Conservation (phyloP, 805 yeast genomes). For the Saturnispora zaruensis region DNA sequence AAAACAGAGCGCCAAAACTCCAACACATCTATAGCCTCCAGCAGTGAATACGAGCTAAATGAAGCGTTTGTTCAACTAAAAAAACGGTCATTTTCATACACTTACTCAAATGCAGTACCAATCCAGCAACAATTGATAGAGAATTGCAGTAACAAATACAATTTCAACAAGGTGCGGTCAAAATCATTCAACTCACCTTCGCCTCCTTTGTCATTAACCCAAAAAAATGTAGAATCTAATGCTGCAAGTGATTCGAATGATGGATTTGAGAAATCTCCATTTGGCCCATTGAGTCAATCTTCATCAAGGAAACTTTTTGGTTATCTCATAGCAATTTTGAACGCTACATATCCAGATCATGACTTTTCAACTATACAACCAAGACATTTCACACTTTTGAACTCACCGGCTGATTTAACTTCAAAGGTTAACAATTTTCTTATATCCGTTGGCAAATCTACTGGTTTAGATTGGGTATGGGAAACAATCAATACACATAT, state of each 20-base stretch:
- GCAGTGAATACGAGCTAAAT: constrained; percentile 16
- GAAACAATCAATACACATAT: constrained; percentile 77
- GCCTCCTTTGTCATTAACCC: constrained; percentile 14
- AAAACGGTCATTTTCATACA: constrained; percentile 27
- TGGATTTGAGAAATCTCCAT: constrained; percentile 43
- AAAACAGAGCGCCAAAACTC: constrained; percentile 17
- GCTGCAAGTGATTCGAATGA: not conserved
- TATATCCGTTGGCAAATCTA: constrained; percentile 51
- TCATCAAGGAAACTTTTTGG: constrained; percentile 86
- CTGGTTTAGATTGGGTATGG: constrained; percentile 67
- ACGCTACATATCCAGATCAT: constrained; percentile 92
- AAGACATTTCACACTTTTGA: constrained; percentile 53
- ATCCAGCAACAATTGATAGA: constrained; percentile 12
- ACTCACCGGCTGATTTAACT: constrained; percentile 40
- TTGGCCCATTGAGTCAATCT: constrained; percentile 85
- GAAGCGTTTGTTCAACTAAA: constrained; percentile 27
- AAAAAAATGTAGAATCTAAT: not conserved
- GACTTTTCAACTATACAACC: constrained; percentile 88
- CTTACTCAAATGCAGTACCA: constrained; percentile 20
- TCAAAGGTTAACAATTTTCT: constrained; percentile 71
- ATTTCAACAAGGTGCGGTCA: constrained; percentile 18
- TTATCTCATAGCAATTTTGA: constrained; percentile 79
- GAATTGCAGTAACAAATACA: not conserved
- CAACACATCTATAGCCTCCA: constrained; percentile 14
- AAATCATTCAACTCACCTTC: constrained; percentile 26